A percentile compares a stretch with the other conserved stretches of the same genome.
phyloP scores from a whole-genome alignment of 2,329 filamentous ascomycete genomes.

The Xylaria sp. region DNA sequence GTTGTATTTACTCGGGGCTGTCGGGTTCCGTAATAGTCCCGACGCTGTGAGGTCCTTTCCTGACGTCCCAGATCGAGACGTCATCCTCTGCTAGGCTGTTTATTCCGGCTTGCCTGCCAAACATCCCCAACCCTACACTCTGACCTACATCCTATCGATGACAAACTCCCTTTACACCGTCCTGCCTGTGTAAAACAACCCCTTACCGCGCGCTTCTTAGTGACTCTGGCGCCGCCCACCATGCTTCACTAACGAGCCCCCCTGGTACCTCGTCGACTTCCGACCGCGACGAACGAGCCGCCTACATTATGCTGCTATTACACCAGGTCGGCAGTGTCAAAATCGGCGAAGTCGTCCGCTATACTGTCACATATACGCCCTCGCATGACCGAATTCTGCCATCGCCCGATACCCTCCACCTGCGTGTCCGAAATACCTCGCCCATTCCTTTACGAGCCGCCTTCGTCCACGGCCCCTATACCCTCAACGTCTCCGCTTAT shows the following conservation, averaged over 20 bases:
- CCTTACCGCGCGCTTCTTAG: too few species aligned
- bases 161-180: not conserved
- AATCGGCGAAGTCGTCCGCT: constrained; percentile 91
- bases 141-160: not conserved
- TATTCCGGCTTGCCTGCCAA: not conserved
- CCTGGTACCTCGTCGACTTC: not conserved
- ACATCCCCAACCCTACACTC: not conserved
- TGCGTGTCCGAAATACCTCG: constrained; percentile 90
- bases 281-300: constrained; percentile 2
- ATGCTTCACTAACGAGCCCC: not conserved
- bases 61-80: too few species aligned
- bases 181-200: too few species aligned
- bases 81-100: too few species aligned
- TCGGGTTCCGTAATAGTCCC: not conserved
- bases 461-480: constrained; percentile 96
- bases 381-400: constrained; percentile 87
- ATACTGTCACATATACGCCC: constrained; percentile 89
- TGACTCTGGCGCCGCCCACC: constrained; percentile 3
- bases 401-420: constrained; percentile 75
- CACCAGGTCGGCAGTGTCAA: constrained; percentile 91
- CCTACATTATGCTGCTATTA: constrained; percentile 74
- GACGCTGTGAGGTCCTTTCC: too few species aligned
- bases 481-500: constrained; percentile 83
- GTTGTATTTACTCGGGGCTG: not conserved
- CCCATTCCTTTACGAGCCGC: constrained; percentile 89